Percentiles rank a stretch among this genome's conserved stretches.
phyloP scores from a whole-genome alignment of 2,329 filamentous ascomycete species.

The Dothideomycetidae sp. region DNA sequence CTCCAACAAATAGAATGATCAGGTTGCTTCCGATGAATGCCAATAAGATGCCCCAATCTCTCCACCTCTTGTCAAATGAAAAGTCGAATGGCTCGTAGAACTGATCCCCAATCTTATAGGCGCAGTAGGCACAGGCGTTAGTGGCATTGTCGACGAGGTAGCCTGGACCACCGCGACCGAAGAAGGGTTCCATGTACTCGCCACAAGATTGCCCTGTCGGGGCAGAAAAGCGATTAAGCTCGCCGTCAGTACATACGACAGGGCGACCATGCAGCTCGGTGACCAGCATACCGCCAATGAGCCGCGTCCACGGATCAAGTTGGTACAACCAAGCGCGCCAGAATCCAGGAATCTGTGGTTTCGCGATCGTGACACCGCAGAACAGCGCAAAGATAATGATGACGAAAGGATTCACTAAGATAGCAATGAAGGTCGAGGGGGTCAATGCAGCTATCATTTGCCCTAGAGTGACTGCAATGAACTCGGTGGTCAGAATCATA shows the following conservation, averaged over 20 bases:
- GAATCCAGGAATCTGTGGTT: conserved; percentile 61
- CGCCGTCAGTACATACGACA: conserved; percentile 46
- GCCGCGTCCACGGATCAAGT: conserved; percentile 67
- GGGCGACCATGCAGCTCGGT: conserved; percentile 55
- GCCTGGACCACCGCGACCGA: conserved; percentile 51
- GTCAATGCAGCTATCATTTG: conserved; percentile 66
- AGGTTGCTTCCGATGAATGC: conserved; percentile 69
- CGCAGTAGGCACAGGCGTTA: conserved; percentile 62
- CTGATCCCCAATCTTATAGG: conserved; percentile 64
- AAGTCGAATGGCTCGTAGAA: conserved; percentile 59
- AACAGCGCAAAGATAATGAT: conserved; percentile 74
- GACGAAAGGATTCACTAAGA: conserved; percentile 67
- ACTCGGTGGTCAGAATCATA: conserved; percentile 67
- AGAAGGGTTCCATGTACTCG: conserved; percentile 61
- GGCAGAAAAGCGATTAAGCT: conserved; percentile 55
- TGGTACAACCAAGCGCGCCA: conserved; percentile 73
- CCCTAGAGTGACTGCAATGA: conserved; percentile 69
- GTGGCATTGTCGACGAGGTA: conserved; percentile 57
- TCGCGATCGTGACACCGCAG: conserved; percentile 74
- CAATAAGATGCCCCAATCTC: conserved; percentile 64
- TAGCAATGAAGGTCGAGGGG: conserved; percentile 62
- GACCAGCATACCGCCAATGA: conserved; percentile 66
- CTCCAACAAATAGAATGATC: conserved; percentile 45
- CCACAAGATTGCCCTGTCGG: conserved; percentile 55
- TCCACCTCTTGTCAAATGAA: conserved; percentile 56